phyloP scores from a whole-genome alignment of 495 filamentous ascomycete genomes.

The Aspergillus ellipticus region DNA sequence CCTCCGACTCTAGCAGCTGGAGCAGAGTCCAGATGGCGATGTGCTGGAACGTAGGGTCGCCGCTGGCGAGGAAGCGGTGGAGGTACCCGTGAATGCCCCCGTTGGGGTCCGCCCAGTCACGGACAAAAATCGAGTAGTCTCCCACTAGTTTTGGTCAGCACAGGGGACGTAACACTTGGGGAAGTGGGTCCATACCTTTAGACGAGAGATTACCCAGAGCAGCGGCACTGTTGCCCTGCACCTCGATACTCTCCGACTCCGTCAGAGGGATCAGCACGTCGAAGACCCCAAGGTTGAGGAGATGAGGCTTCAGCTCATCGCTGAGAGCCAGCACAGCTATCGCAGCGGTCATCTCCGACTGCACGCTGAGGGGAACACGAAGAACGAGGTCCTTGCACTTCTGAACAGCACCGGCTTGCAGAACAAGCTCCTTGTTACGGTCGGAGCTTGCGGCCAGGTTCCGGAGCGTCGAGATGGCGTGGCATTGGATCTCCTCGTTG shows the following conservation, averaged over 20 bases:
- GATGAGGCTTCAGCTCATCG: slow-evolving; percentile 88
- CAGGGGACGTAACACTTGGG: not conserved
- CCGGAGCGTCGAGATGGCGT: slow-evolving; percentile 93
- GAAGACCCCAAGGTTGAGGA: slow-evolving; percentile 91
- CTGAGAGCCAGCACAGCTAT: slow-evolving; percentile 96
- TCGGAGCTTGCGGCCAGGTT: slow-evolving; percentile 97
- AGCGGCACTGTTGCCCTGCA: slow-evolving; percentile 96
- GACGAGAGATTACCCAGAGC: slow-evolving; percentile 94
- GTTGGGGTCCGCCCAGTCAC: slow-evolving; percentile 87
- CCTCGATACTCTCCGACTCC: slow-evolving; percentile 91
- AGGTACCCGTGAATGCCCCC: slow-evolving; percentile 96
- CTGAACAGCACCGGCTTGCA: slow-evolving; percentile 94
- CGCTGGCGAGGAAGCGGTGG: slow-evolving; percentile 84
- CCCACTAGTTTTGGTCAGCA: slow-evolving; percentile 59
- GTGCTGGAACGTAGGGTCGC: slow-evolving; percentile 96
- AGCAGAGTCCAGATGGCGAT: slow-evolving; percentile 98
- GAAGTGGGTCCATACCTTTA: slow-evolving; percentile 65
- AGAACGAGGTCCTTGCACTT: slow-evolving; percentile 97
- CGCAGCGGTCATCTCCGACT: slow-evolving; percentile 98
- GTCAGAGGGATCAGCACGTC: slow-evolving; percentile 95
- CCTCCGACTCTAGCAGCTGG: slow-evolving; percentile 91
- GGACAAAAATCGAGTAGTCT: slow-evolving; percentile 92
- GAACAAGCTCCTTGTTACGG: slow-evolving; percentile 90
- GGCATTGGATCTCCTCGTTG: slow-evolving; percentile 98
- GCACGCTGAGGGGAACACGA: slow-evolving; percentile 87